These are phyloP conservation scores for Penicillium concentricum DNA, from an alignment of 2,329 filamentous ascomycete genomes.

Conservation along the genomic window DNA sequence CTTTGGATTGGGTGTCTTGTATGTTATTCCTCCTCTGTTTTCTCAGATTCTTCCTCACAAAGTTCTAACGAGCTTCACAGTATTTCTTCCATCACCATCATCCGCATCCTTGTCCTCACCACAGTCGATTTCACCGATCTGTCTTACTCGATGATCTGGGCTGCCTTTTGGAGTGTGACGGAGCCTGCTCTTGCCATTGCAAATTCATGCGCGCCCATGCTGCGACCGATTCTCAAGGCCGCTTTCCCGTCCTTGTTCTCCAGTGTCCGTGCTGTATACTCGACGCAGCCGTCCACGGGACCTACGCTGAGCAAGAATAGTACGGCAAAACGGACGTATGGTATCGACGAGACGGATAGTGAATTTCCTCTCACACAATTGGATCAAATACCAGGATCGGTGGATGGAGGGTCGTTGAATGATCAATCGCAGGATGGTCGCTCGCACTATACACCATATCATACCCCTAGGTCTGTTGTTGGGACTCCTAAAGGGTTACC, in stretches of 20 bases:
- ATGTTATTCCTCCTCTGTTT: background rate
- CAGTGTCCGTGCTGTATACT: conserved; percentile 5
- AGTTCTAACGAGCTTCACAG: conserved; percentile 4
- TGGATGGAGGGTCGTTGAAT: conserved; percentile 6
- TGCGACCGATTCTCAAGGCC: conserved; percentile 22
- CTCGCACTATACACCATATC: conserved; percentile 2
- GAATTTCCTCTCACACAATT: conserved; percentile 13
- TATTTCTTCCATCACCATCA: conserved; percentile 26
- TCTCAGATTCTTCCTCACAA: background rate
- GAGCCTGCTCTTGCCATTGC: conserved; percentile 25
- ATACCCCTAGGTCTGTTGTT: background rate
- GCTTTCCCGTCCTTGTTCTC: conserved; percentile 14
- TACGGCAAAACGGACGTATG: background rate
- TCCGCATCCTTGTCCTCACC: conserved; percentile 24
- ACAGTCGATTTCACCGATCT: conserved; percentile 23
- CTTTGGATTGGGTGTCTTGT: conserved; percentile 27
- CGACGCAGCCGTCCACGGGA: background rate
- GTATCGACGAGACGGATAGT: conserved; percentile 11
- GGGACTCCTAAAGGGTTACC: background rate
- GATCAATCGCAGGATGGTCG: conserved; percentile 7
- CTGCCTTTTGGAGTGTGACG: conserved; percentile 28
- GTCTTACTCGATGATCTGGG: conserved; percentile 23
- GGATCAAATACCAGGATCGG: background rate
- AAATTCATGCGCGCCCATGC: conserved; percentile 26
- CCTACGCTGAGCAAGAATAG: conserved; percentile 6